These are phyloP conservation scores for Uronychia binucleata DNA, from an alignment of 73 alveolate species.

Conservation along the genomic window DNA sequence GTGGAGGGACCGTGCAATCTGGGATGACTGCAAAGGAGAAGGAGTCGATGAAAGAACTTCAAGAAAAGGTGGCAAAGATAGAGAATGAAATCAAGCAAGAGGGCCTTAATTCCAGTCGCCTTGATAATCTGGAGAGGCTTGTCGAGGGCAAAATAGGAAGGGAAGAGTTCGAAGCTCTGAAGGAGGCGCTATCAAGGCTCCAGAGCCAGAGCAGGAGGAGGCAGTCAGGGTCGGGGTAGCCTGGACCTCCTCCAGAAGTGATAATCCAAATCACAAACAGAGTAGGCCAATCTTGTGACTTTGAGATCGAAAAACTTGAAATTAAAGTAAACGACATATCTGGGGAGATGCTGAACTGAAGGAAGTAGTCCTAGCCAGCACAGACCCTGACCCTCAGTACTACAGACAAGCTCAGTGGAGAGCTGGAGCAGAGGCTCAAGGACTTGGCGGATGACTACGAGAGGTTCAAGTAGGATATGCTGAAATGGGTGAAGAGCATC, in stretches of 20 bases:
- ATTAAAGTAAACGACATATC: constrained; percentile 15
- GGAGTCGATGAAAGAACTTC: no score
- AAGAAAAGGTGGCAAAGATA: no score
- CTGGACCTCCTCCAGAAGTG: constrained; percentile 12
- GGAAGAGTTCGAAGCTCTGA: constrained; percentile 8
- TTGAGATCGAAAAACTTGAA: constrained; percentile 26
- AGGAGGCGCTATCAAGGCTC: background rate
- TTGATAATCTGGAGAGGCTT: background rate
- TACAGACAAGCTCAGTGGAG: constrained; percentile 11
- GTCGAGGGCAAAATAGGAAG: background rate
- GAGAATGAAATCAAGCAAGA: no score
- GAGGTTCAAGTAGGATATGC: constrained; percentile 68
- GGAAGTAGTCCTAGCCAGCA: background rate
- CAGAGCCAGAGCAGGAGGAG: constrained; percentile 14
- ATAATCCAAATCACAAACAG: constrained; percentile 23
- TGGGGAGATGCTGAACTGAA: background rate
- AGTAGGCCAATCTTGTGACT: background rate
- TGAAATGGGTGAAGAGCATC: constrained; percentile 32
- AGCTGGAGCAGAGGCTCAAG: constrained; percentile 65
- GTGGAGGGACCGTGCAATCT: no score
- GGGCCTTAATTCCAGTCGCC: no score
- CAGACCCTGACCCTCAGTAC: background rate
- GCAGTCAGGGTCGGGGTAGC: constrained; percentile 6
- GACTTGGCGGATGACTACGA: constrained; percentile 69
- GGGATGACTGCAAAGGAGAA: no score